These are phyloP conservation scores for Gracilaria gracilis DNA, from an alignment of 23 red algal genomes.

Conservation along the genomic window DNA sequence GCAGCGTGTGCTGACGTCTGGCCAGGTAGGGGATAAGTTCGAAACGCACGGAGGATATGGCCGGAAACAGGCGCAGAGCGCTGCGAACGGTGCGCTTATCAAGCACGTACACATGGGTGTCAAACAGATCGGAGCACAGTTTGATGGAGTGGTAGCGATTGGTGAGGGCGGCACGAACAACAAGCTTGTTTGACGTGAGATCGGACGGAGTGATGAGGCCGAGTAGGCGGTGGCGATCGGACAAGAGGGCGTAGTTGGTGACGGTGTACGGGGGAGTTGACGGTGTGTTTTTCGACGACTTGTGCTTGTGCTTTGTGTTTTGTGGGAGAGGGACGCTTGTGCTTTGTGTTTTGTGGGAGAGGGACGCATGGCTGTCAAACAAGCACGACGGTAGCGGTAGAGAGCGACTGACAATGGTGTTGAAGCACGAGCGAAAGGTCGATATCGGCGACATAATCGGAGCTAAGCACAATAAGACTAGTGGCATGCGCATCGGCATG, in stretches of 20 bases:
- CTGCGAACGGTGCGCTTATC: constrained; percentile 16
- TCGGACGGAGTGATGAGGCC: constrained; percentile 31
- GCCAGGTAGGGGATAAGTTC: constrained; percentile 70
- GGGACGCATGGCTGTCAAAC: not conserved
- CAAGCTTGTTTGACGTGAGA: constrained; percentile 11
- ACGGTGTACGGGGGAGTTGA: not conserved
- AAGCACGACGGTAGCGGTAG: constrained; percentile 42
- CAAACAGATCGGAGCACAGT: constrained; percentile 51
- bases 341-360: not conserved
- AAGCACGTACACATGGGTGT: constrained; percentile 64
- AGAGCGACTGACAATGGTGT: constrained; percentile 1
- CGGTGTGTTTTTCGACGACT: not conserved
- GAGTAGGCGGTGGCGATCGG: constrained; percentile 30
- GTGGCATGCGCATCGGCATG: not conserved
- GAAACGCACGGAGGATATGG: constrained; percentile 53
- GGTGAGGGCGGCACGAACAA: constrained; percentile 25
- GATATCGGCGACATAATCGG: constrained; percentile 49
- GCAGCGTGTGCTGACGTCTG: constrained; percentile 54
- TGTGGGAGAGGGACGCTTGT: too few species aligned
- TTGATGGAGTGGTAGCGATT: constrained; percentile 39
- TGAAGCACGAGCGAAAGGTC: constrained; percentile 20
- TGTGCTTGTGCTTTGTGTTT: too few species aligned
- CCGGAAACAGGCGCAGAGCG: constrained; percentile 9
- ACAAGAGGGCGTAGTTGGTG: constrained; percentile 52
- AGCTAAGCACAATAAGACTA: constrained; percentile 32